These are phyloP conservation scores for Hypoxylon sp. DNA, from an alignment of 2,329 filamentous ascomycete genomes.

Conservation along the genomic window DNA sequence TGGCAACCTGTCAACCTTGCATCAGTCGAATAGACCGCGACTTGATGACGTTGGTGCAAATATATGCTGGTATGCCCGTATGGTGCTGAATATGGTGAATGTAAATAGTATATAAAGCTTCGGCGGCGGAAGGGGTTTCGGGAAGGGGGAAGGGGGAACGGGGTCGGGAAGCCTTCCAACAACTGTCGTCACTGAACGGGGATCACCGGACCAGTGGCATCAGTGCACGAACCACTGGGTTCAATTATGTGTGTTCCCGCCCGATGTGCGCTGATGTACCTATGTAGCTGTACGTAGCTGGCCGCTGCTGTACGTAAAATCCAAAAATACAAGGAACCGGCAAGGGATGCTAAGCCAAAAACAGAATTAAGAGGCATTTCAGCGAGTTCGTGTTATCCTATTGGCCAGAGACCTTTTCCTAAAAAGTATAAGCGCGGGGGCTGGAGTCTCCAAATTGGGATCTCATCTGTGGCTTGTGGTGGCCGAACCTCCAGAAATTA, in stretches of 20 bases:
- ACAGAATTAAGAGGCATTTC: constrained; percentile 37
- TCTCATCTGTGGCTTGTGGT: constrained; percentile 42
- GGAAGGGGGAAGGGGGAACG: constrained; percentile 20
- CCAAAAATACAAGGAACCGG: constrained; percentile 17
- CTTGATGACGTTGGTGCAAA: constrained; percentile 1
- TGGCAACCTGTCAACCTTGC: constrained; percentile 5
- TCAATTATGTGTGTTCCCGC: constrained; percentile 9
- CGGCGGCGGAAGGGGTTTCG: constrained; percentile 26
- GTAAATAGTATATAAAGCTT: constrained; percentile 1
- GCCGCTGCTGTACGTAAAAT: neutral
- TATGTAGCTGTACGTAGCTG: constrained; percentile 15
- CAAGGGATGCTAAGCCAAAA: constrained; percentile 37
- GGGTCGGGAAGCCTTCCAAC: constrained; percentile 19
- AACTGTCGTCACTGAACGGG: constrained; percentile 44
- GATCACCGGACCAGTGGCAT: constrained; percentile 16
- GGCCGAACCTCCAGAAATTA: constrained; percentile 53
- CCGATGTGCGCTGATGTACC: neutral
- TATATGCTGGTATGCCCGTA: constrained; percentile 11
- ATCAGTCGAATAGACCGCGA: neutral
- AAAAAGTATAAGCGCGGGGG: constrained; percentile 41
- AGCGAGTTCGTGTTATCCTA: constrained; percentile 40
- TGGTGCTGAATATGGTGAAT: neutral
- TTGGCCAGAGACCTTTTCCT: constrained; percentile 48
- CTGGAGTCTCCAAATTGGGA: constrained; percentile 38
- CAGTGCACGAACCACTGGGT: constrained; percentile 27